Evolutionary conservation across 2,329 filamentous ascomycete genomes (phyloP).

Genomic region (Colletotrichum acutatum): DNA sequence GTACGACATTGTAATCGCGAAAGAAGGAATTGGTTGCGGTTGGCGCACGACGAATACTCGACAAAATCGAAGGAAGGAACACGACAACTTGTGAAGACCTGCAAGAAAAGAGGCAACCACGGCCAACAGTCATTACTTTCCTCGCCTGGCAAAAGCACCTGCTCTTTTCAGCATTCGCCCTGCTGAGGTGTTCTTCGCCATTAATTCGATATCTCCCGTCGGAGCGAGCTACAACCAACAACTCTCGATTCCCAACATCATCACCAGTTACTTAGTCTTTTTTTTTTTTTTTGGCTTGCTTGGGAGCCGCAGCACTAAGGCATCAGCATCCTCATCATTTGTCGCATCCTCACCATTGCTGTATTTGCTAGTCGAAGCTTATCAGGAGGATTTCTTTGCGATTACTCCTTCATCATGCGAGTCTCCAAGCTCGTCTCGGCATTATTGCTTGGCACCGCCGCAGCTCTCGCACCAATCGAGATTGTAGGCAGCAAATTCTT

Average conservation of each 20-base stretch:
- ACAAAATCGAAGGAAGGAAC: conserved; percentile 5
- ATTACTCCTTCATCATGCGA: conserved; percentile 48
- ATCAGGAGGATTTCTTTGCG: not conserved
- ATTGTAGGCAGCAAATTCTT: conserved; percentile 86
- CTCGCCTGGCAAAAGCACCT: not conserved
- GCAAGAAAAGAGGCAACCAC: conserved; percentile 1
- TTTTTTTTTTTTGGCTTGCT: not conserved
- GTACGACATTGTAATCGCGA: not conserved
- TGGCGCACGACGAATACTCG: not conserved
- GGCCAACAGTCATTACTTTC: not conserved
- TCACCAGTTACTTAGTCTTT: conserved; percentile 3
- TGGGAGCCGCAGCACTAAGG: conserved; percentile 1
- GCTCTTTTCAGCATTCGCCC: not conserved
- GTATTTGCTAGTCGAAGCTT: conserved; percentile 3
- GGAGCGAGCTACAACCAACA: not conserved
- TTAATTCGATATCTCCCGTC: not conserved
- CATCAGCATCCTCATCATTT: conserved; percentile 3
- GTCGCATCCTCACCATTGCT: not conserved
- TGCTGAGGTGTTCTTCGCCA: not conserved
- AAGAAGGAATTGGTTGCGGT: conserved; percentile 12
- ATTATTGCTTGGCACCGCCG: conserved; percentile 48
- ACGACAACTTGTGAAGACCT: not conserved
- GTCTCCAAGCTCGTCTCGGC: conserved; percentile 45
- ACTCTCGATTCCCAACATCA: not conserved
- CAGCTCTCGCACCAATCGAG: conserved; percentile 60